Evolutionary conservation across 139 green algal genomes (phyloP), one percentile per base, ranked within the genome.

Genomic region (Trebouxia sp.): DNA sequence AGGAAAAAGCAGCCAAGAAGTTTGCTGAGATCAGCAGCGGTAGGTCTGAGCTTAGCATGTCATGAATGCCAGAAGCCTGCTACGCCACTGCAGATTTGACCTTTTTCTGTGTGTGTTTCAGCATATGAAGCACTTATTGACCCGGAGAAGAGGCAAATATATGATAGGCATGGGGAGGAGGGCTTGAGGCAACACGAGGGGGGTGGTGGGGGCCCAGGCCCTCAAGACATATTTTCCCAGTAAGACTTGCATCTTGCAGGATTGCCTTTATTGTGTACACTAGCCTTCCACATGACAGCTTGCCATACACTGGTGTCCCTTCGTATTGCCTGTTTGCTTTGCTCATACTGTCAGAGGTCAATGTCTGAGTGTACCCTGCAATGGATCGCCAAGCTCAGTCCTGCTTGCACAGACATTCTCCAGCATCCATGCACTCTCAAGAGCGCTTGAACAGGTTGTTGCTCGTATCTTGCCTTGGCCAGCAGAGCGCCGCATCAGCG

Each of bases 131-230:
- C 97, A 5, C 90, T 99, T 5, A 94, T 88, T 0, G 91, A 98
- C 82, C 6, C 79, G 0, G 92, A 99, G 88, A 98, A 98, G 91
- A 83, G 94, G 14, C 81, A 91, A 22, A 95, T 99, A 30, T 99
- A 99, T 80, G 97, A 99, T 80, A 87, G 88, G 20, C 93, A 99
- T 83, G 97, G 97, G 5, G 97, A 99, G 86, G 97, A 99, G 74
- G 97, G 97, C 0, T 66, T 99, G 39, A 98, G 97, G 84, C 93
- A 98, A 89, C 92, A 97, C 47, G 80, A 82, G 3, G 80, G 88
- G 78, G 85, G 91, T 17, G 88, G 91, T n/a, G 84, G 91, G 6
- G 88, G 90, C 0, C 56, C 85, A 22, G 86, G 81, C 53, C 78
- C 83, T 1, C 75, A 85, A 26, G 94, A 97, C 86, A 96, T 99